Conservation (phyloP, 352 stramenopile species). For the Pythium plurisporium region DNA sequence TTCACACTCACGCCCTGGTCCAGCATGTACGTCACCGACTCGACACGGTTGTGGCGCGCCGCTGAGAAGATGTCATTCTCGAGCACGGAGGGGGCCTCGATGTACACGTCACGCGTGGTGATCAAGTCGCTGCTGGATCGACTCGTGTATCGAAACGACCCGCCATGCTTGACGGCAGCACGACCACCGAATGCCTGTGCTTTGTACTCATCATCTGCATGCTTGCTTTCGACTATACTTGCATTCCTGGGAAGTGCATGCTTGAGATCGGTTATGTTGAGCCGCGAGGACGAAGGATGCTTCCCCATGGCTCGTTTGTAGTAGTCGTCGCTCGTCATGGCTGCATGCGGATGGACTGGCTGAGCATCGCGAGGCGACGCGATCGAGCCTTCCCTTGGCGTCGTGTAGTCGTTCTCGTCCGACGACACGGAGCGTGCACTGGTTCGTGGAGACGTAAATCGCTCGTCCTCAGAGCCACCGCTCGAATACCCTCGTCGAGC, state of each 20-base stretch:
- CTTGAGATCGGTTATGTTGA: conserved; percentile 18
- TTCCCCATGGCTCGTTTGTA: conserved; percentile 22
- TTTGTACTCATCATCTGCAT: conserved; percentile 30
- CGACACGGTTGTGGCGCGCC: conserved; percentile 74
- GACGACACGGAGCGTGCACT: conserved; percentile 60
- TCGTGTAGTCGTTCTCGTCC: conserved; percentile 56
- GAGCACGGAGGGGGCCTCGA: conserved; percentile 19
- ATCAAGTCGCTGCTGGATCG: conserved; percentile 1
- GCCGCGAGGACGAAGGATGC: conserved; percentile 1
- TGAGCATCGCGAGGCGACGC: conserved; percentile 5
- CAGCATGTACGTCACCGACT: conserved; percentile 83
- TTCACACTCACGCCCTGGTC: conserved; percentile 81
- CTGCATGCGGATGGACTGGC: conserved; percentile 8
- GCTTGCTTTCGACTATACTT: too few species aligned
- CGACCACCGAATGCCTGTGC: conserved; percentile 15
- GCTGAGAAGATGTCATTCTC: conserved; percentile 87
- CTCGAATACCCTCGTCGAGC: conserved; percentile 53
- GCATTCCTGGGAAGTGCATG: conserved; percentile 18
- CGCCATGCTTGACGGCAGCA: not conserved
- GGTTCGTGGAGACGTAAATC: conserved; percentile 50
- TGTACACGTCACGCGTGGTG: conserved; percentile 6
- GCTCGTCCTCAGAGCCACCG: conserved; percentile 49
- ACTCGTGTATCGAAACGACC: conserved; percentile 5
- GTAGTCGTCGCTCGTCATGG: conserved; percentile 19
- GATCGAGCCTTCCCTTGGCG: conserved; percentile 38